These are phyloP conservation scores for Claviceps digitariae DNA, from an alignment of 2,329 filamentous ascomycete genomes.

Conservation along the genomic window DNA sequence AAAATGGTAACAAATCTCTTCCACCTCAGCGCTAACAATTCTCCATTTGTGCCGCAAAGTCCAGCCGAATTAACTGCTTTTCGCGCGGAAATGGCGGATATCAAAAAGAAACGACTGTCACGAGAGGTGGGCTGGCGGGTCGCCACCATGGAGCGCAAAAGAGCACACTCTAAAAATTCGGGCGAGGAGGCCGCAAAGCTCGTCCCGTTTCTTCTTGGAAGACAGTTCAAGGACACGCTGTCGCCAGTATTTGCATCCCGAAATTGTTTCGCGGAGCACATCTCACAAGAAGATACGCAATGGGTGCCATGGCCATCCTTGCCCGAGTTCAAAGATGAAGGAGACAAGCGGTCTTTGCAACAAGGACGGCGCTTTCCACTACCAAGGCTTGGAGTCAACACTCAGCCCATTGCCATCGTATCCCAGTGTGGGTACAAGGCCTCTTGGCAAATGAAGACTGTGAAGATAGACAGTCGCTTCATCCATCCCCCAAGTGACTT, in stretches of 20 bases:
- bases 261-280: slow-evolving; percentile 20
- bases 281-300: slow-evolving; percentile 5
- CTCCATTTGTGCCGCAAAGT: slow-evolving; percentile 23
- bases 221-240: slow-evolving; percentile 13
- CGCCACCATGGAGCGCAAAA: slow-evolving; percentile 9
- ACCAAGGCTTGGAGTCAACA: slow-evolving; percentile 15
- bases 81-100: slow-evolving; percentile 17
- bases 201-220: slow-evolving; percentile 15
- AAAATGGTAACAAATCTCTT: slow-evolving; percentile 22
- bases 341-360: slow-evolving; percentile 15
- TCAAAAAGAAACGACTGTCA: slow-evolving; percentile 12
- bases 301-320: slow-evolving; percentile 21
- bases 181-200: slow-evolving; percentile 2
- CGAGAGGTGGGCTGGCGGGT: slow-evolving; percentile 12
- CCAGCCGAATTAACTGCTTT: slow-evolving; percentile 22
- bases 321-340: slow-evolving; percentile 23
- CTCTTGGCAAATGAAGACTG: slow-evolving; percentile 14
- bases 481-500: slow-evolving; percentile 5
- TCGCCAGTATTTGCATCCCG: slow-evolving; percentile 21
- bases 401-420: slow-evolving; percentile 4
- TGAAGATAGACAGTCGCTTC: slow-evolving; percentile 11
- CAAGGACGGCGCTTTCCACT: slow-evolving; percentile 19
- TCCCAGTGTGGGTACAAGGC: slow-evolving; percentile 12
- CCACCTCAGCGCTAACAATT: slow-evolving; percentile 22
- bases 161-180: slow-evolving; percentile 1